Evolutionary conservation across 169 alveolate genomes (phyloP).

Genomic region (Ichthyophthirius multifiliis): DNA sequence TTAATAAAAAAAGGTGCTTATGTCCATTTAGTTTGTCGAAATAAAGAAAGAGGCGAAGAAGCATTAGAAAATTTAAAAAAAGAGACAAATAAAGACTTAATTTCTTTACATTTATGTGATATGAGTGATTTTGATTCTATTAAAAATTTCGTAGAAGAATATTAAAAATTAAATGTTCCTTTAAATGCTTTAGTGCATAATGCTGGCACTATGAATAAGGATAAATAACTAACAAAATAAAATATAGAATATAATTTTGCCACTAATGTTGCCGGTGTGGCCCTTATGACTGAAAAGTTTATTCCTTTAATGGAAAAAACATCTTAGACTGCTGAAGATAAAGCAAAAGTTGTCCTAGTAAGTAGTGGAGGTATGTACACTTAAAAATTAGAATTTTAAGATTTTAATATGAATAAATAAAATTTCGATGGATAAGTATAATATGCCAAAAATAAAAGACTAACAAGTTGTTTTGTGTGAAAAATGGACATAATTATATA

Average conservation of each 20-base stretch:
- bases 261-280: background rate
- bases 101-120: background rate
- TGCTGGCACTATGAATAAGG: background rate
- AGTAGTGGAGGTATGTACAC: slow-evolving; percentile 15
- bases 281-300: background rate
- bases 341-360: background rate
- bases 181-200: background rate
- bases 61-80: background rate
- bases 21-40: background rate
- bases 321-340: background rate
- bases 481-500: background rate
- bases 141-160: background rate
- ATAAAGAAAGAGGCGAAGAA: background rate
- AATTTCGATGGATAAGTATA: background rate
- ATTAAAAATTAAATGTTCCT: background rate
- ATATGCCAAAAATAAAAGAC: slow-evolving; percentile 5
- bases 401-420: background rate
- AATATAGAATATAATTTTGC: background rate
- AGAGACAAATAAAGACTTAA: background rate
- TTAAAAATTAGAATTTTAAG: background rate
- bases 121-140: background rate
- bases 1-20: background rate
- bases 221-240: background rate
- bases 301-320: background rate
- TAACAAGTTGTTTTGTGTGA: background rate